Evolutionary conservation across 1,139 yeast species (phyloP), one percentile per base, ranked within the genome.

Genomic region (Saccharomyces hybrid): DNA sequence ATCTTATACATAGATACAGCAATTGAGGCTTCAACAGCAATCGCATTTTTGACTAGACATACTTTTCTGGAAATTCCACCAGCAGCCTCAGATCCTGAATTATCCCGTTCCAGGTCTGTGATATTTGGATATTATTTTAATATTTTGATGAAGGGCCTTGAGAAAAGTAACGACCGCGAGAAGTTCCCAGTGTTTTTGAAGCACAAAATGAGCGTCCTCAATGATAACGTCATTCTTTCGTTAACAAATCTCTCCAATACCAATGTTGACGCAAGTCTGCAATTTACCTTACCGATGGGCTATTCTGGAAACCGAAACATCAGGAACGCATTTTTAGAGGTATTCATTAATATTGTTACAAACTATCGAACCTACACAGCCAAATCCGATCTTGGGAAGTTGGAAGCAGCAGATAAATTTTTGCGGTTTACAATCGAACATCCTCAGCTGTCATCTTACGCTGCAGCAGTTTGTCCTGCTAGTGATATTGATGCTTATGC

Each of bases 231-330:
- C n/a, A 80, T 88, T 53, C 74, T 76, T 42, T 81, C 88, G 44
- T 75, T 88, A 50, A 82, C 91, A 1, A 86, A 86, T 61, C 69
- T 89, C 47, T 74, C 89, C 51, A 84, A 80, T 61, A 79, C 87
- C 9, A 90, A 89, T 64, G 82, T 86, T 2, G 90, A 86, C 59
- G 83, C 87, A 51, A 96, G 96, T 8, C 75, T 88, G 66, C 83
- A 82, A 54, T 82, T 82, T 68, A 90, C 91, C 0, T 71, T 89
- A 14, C 90, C 95, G 0, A 75, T 88, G 65, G 95, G 96, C 0
- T 86, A 83, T 63, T 89, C 88, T 62, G 80, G 79, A 44, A 86
- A 86, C 64, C 71, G 73, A 21, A 79, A 82, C 54, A 81, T 88
- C 32, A 73, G 95, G 56, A 74, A 86, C 4, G 83, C 93, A 0